Evolutionary conservation across 2,329 filamentous ascomycete genomes (phyloP).

Genomic region (Microcyclospora pomicola): DNA sequence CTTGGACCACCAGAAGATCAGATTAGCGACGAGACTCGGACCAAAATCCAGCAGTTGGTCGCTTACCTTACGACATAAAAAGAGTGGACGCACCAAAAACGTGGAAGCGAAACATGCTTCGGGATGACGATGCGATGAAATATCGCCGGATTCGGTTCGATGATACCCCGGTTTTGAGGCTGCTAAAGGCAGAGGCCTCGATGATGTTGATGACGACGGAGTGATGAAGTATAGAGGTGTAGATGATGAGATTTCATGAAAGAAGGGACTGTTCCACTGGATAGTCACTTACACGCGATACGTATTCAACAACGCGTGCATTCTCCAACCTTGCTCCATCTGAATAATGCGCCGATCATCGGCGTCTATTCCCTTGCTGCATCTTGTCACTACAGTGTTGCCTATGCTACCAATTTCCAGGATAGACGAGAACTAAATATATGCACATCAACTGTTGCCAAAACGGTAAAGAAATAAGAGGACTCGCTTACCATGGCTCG

Average conservation of each 20-base stretch:
- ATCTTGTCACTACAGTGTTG: no score
- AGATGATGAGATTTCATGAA: neutral
- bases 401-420: no score
- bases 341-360: no score
- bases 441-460: no score
- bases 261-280: no score
- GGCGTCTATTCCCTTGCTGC: no score
- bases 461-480: no score
- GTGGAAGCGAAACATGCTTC: neutral
- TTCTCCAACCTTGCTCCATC: no score
- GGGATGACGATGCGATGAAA: neutral
- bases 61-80: slow-evolving; percentile 21
- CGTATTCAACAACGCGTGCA: no score
- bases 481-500: no score
- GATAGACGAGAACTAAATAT: no score
- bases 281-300: no score
- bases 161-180: neutral
- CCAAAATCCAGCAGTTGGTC: slow-evolving; percentile 52
- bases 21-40: slow-evolving; percentile 56
- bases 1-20: slow-evolving; percentile 60
- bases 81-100: neutral
- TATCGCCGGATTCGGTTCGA: neutral
- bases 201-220: neutral
- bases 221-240: neutral
- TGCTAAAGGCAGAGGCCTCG: neutral